Evolutionary conservation across 805 yeast genomes (phyloP), one percentile per base, ranked within the genome.

Genomic region (Lachancea lanzarotensis): DNA sequence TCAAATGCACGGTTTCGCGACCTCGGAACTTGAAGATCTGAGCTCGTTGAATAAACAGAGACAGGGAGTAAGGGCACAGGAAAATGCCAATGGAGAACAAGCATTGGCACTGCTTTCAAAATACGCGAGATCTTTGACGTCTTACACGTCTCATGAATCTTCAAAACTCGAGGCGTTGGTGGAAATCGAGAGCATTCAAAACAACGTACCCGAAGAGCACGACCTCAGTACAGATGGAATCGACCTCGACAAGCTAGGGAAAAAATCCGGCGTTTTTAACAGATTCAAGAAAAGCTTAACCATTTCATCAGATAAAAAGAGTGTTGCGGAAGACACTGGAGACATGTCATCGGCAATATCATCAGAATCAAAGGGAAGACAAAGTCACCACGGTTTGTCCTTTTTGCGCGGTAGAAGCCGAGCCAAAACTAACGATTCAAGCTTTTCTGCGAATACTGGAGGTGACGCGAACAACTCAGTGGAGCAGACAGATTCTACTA

Each of bases 161-260:
- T 65, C 66, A 26, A 76, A 95, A 48, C 82, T 93, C 18, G 72
- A 73, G 34, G 76, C 82, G 11, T 95, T 89, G 58, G 98, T 90
- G 16, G 91, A 84, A 55, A 81, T 91, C 42, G 97, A 91, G 63
- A 81, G 93, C 22, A 88, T 93, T 53, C 93, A 87, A 62, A 78
- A 82, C 48, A 88, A 84, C 42, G 89, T 93, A 1, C 86, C 83
- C 3, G 52, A 49, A 1, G 90, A 81, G 46, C 72, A 76, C 54
- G 93, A 85, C 60, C 67, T 85, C 54, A 70, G 82, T 11, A 69
- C 83, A 46, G 75, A 76, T 33, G 76, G 72, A 35, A 71, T 74
- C 15, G 70, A 72, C 25, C 64, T 73, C 22, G 56, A 65, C 13
- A 48, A 54, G 18, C 67, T 69, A 38, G 78, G 81, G 62, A 85